Base-by-base conservation (phyloP, 805 yeast species). In the Yarrowia sp. region DNA sequence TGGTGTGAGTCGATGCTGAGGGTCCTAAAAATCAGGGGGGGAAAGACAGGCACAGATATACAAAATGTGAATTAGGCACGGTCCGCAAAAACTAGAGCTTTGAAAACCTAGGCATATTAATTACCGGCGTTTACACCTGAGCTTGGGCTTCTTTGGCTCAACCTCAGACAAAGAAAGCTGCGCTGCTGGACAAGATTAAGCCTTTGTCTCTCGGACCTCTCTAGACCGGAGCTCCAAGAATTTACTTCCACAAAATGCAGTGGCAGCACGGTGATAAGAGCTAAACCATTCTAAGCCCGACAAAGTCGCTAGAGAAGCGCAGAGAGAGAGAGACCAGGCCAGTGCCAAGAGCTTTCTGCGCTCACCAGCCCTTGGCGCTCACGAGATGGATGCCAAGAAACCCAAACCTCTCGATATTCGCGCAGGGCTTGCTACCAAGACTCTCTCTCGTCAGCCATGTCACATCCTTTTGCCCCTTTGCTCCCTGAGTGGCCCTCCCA, bases 41-140 rank as follows among this genome's bases (percentile, higher is more conserved):
- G 61, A 55, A 55, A 55, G 46, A 41, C 61, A 55, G 46, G 61
- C 36, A 22, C 46, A 41, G 61, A 55, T 55, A 55, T 55, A 55
- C 61, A 53, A 53, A 53, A 38, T 41, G 61, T 41, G 61, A 55
- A 41, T 41, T 55, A 41, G 61, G 61, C 61, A 55, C 61, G 48
- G 61, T 55, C 61, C 61, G 61, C 61, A 55, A 55, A 53, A 53
- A 55, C 46, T 55, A 55, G 61, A 55, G 48, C 61, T 55, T 22
- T 38, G 38, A 55, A 55, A 55, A 40, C 61, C 61, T 55, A 55
- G 61, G 61, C 61, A 55, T 40, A 55, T 55, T 55, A 55, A 55
- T 55, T 55, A 55, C 61, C 61, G 61, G 61, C 61, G 61, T 55
- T 55, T 55, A 55, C 61, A 41, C 61, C 61, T 55, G 61, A 55